Base-by-base conservation (phyloP, 345 rosid genomes). In the Gossypium herbaceum region DNA sequence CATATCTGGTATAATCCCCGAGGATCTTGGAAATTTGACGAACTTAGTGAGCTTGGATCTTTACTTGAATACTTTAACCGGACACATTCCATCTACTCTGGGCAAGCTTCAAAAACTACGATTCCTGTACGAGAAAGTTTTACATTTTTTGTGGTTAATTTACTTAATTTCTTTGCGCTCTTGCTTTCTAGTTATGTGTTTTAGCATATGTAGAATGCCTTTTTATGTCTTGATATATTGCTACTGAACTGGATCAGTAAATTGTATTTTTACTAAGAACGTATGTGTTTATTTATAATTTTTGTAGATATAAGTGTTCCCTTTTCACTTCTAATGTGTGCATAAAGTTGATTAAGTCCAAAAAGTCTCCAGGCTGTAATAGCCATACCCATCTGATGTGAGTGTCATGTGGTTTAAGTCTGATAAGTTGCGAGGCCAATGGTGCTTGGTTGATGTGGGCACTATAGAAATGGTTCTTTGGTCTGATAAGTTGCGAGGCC, bases 11-110 rank as follows among this genome's bases (percentile, higher is more conserved):
- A 57, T 0, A 72, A 83, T 90, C 69, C 93, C 92, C 3, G 92
- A 87, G 25, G 90, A 88, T 85, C 93, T 92, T 78, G 97, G 94
- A 58, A 92, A 87, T 80, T 80, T 92, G 91, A 79, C 90, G 39
- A 83, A 78, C 79, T 77, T 92, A 86, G 94, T 90, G 85, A 92
- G 97, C 94, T 87, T 92, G 97, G 94, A 90, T 88, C 93, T 92
- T 84, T 92, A 90, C 88, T 79, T 85, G 85, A 90, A 92, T 87
- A 50, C 22, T 0, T 84, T 92, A 81, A 75, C 2, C 59, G 94
- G 93, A 61, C 73, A 45, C n/a, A 88, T 92, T 76, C 97, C 94
- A 73, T 20, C 63, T 54, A 81, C 92, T 25, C 79, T 92, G 82
- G 83, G 85, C 72, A 79, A 82, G 77, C 92, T 92, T 71, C 4